Percentiles rank a stretch among this genome's conserved stretches.
Conservation (phyloP, 495 filamentous ascomycete genomes). For the Pseudoneurospora amorphoporcata region DNA sequence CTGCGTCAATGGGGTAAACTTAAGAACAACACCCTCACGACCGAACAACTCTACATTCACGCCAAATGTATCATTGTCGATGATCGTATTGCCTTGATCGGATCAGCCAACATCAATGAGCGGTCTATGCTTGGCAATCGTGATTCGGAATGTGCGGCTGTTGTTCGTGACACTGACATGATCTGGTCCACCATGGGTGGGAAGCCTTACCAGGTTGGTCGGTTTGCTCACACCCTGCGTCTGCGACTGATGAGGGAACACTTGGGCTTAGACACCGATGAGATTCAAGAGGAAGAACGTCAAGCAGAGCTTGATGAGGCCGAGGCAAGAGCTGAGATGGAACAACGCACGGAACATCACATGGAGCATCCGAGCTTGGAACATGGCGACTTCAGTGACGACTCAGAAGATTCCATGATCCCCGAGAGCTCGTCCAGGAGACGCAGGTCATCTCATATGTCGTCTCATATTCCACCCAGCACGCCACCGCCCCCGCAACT, state of each 20-base stretch:
- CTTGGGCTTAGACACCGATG: slow-evolving; percentile 89
- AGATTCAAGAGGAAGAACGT: slow-evolving; percentile 72
- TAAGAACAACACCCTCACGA: slow-evolving; percentile 71
- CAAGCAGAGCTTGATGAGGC: slow-evolving; percentile 41
- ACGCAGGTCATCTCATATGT: slow-evolving; percentile 1
- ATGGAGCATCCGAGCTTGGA: not conserved
- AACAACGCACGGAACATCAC: slow-evolving; percentile 7
- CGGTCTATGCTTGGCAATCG: slow-evolving; percentile 86
- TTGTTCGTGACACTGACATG: slow-evolving; percentile 92
- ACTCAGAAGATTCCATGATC: slow-evolving; percentile 21
- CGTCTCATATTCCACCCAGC: slow-evolving; percentile 1
- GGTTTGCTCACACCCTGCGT: slow-evolving; percentile 86
- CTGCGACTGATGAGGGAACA: slow-evolving; percentile 96
- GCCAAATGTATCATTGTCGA: slow-evolving; percentile 97
- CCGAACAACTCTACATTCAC: slow-evolving; percentile 97
- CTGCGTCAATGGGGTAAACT: slow-evolving; percentile 90
- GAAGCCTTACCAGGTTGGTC: slow-evolving; percentile 75
- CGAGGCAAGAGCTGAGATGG: slow-evolving; percentile 41
- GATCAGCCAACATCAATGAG: slow-evolving; percentile 98
- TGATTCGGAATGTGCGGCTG: slow-evolving; percentile 85
- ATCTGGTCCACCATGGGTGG: slow-evolving; percentile 88
- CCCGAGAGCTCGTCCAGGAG: slow-evolving; percentile 18
- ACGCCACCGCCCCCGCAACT: slow-evolving; percentile 7
- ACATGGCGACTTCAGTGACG: slow-evolving; percentile 34
- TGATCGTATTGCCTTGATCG: slow-evolving; percentile 87